phyloP scores from a whole-genome alignment of 371 early-diverging fungal species.

The Zopfochytrium polystomum region DNA sequence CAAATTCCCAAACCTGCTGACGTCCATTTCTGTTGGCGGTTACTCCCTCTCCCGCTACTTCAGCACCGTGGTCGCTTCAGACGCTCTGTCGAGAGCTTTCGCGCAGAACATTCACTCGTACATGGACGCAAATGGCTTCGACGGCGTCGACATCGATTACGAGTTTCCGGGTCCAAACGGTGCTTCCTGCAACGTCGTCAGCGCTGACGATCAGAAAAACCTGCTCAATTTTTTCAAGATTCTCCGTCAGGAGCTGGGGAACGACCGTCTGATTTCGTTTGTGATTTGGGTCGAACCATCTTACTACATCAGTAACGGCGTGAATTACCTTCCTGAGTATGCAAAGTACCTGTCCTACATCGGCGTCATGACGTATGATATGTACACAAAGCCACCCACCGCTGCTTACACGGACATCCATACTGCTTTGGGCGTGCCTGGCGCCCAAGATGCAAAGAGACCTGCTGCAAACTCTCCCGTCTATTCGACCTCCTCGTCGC shows the following conservation, averaged over 20 bases:
- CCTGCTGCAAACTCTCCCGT: constrained; percentile 3
- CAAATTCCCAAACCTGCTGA: constrained; percentile 6
- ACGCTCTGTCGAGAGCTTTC: neutral
- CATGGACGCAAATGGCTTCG: too few relatives aligned
- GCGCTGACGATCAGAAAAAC: constrained; percentile 12
- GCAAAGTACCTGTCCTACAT: too few relatives aligned
- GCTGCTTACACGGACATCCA: constrained; percentile 60
- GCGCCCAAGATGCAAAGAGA: constrained; percentile 45
- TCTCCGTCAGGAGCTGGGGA: constrained; percentile 55
- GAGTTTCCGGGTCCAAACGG: constrained; percentile 18
- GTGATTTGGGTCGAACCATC: constrained; percentile 69
- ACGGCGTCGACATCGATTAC: too few relatives aligned
- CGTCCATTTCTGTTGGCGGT: constrained; percentile 8
- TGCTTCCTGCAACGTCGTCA: constrained; percentile 12
- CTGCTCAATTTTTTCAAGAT: constrained; percentile 5
- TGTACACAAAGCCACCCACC: constrained; percentile 69
- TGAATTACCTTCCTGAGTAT: too few relatives aligned
- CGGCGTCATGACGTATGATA: constrained; percentile 62
- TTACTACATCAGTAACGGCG: constrained; percentile 35
- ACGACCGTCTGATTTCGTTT: constrained; percentile 63
- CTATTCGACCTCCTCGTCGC: constrained; percentile 49
- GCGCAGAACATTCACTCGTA: neutral
- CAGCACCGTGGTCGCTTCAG: neutral
- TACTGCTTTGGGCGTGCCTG: constrained; percentile 55
- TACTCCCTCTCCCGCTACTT: too few relatives aligned